Evolutionary conservation across 495 filamentous ascomycete species (phyloP).

Genomic region (Aspergillus affinis): DNA sequence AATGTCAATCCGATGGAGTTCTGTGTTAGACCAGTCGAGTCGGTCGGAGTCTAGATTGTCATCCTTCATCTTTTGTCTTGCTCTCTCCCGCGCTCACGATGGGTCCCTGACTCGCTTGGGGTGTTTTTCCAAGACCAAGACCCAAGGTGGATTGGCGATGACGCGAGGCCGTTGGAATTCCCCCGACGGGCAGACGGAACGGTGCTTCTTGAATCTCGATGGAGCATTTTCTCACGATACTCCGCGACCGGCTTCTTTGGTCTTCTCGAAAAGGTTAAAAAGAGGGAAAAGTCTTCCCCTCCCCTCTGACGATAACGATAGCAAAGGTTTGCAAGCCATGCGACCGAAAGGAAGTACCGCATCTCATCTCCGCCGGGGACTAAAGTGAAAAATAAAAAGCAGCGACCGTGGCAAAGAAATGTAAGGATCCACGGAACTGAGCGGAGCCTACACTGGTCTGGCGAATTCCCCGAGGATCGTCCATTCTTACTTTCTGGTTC

Average conservation of each 20-base stretch:
- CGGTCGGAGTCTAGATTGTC: constrained; percentile 27
- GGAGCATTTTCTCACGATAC: neutral
- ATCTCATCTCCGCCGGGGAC: neutral
- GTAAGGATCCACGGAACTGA: constrained; percentile 9
- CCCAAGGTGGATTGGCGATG: constrained; percentile 1
- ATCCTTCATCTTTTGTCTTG: constrained; percentile 7
- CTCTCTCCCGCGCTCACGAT: neutral
- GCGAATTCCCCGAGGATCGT: constrained; percentile 10
- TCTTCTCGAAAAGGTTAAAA: neutral
- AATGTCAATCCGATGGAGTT: constrained; percentile 13
- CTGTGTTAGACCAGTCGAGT: constrained; percentile 26
- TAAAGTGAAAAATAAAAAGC: neutral
- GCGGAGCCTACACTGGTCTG: neutral
- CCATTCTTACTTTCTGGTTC: neutral
- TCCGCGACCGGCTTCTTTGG: no score
- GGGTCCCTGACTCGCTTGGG: constrained; percentile 3
- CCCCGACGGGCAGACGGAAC: constrained; percentile 6
- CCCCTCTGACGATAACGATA: no score
- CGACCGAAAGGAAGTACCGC: neutral
- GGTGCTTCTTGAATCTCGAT: constrained; percentile 1
- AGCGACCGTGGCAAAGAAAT: constrained; percentile 2
- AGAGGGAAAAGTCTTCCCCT: neutral
- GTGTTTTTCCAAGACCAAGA: neutral
- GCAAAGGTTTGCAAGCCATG: neutral
- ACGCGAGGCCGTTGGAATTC: constrained; percentile 8